These are phyloP conservation scores for Claviceps pazoutovae DNA, from an alignment of 2,329 filamentous ascomycete species.

Conservation along the genomic window DNA sequence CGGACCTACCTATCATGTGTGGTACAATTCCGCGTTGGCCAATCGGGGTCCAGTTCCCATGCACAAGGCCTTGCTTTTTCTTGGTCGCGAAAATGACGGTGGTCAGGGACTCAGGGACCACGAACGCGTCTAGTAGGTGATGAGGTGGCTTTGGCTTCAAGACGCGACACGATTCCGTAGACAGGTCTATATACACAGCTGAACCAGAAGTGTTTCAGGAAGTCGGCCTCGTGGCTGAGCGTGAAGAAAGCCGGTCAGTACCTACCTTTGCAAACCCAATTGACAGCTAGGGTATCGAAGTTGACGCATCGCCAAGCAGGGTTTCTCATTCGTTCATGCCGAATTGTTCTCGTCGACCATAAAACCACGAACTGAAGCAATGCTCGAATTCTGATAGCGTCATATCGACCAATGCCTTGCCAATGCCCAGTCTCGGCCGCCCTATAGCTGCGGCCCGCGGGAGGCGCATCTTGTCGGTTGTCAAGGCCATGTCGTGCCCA, in stretches of 20 bases:
- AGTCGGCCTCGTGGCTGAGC: too few species aligned
- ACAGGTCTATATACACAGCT: too few species aligned
- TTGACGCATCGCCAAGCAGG: neutral
- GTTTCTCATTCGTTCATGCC: neutral
- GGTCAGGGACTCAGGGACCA: too few species aligned
- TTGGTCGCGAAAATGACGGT: too few species aligned
- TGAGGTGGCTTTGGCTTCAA: too few species aligned
- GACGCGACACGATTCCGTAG: too few species aligned
- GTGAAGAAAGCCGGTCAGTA: too few species aligned
- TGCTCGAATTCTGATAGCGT: neutral
- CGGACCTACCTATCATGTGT: neutral
- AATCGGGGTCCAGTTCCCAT: neutral
- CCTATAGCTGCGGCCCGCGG: neutral
- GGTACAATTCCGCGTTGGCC: neutral
- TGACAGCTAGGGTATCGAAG: too few species aligned
- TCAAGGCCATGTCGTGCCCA: neutral
- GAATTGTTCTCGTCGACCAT: neutral
- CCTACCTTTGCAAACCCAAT: too few species aligned
- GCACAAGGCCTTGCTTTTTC: too few species aligned
- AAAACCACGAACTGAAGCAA: neutral
- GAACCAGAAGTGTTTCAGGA: too few species aligned
- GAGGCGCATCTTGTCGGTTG: neutral
- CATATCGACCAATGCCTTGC: neutral
- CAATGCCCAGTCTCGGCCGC: neutral
- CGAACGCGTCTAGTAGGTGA: too few species aligned